A percentile compares a stretch with the other conserved stretches of the same genome.
Conservation (phyloP, 495 filamentous ascomycete genomes). For the Sordaria brevicollis region DNA sequence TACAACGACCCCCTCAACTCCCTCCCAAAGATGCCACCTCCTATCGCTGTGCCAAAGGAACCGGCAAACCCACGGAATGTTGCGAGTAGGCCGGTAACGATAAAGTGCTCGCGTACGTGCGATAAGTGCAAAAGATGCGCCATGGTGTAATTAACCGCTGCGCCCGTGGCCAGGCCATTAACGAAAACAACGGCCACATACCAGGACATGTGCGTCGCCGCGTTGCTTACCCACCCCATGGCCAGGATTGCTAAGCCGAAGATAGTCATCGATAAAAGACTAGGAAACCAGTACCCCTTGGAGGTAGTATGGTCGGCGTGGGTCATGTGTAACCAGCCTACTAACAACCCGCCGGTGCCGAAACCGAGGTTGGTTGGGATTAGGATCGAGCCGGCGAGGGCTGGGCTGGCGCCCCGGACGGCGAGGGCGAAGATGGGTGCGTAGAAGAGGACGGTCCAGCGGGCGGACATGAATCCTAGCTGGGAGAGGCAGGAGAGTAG, state of each 20-base stretch:
- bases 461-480: constrained; percentile 61
- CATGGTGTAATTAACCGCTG: constrained; percentile 64
- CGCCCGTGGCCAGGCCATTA: constrained; percentile 60
- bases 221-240: constrained; percentile 41
- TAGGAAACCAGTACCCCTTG: constrained; percentile 46
- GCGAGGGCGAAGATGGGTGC: constrained; percentile 64
- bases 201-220: constrained; percentile 27
- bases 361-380: constrained; percentile 71
- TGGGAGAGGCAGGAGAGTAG: constrained; percentile 59
- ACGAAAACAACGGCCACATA: constrained; percentile 49
- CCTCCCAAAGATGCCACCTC: constrained; percentile 62
- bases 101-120: constrained; percentile 49
- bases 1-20: constrained; percentile 45
- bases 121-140: constrained; percentile 67
- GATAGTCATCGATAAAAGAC: constrained; percentile 40
- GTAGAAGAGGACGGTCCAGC: constrained; percentile 72
- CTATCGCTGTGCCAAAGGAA: constrained; percentile 64
- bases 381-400: constrained; percentile 57
- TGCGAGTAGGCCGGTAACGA: constrained; percentile 57
- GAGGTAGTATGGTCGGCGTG: constrained; percentile 32
- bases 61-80: constrained; percentile 69
- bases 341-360: constrained; percentile 55
- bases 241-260: constrained; percentile 42
- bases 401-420: constrained; percentile 53
- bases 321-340: constrained; percentile 61